Conservation (phyloP, 2,329 filamentous ascomycete genomes). For the Fusarium camptoceras region DNA sequence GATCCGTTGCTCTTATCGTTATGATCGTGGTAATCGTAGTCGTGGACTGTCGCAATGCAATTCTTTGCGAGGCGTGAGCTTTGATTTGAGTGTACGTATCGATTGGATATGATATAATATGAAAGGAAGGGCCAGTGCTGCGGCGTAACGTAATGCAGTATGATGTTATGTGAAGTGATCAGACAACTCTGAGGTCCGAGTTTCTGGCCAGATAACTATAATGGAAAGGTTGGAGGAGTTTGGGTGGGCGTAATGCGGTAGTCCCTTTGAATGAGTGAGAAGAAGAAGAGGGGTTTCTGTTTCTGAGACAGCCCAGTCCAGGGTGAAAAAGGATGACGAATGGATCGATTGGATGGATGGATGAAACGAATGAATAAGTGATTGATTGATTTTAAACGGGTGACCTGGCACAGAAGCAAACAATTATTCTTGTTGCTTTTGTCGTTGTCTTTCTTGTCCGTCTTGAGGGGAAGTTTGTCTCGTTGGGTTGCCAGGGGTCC, state of each 20-base stretch:
- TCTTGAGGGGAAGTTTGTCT: neutral
- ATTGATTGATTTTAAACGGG: slow-evolving; percentile 3
- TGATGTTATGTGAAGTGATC: slow-evolving; percentile 17
- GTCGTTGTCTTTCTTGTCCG: neutral
- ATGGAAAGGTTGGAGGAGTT: slow-evolving; percentile 1
- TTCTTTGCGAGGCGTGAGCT: neutral
- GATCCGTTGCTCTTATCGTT: slow-evolving; percentile 18
- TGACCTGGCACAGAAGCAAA: slow-evolving; percentile 36
- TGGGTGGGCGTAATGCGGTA: neutral
- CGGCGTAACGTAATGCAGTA: slow-evolving; percentile 24
- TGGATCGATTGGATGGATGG: slow-evolving; percentile 1
- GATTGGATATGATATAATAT: slow-evolving; percentile 8
- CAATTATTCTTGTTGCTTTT: slow-evolving; percentile 25
- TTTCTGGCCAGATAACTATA: slow-evolving; percentile 35
- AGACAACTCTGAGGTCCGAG: slow-evolving; percentile 6
- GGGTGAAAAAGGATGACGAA: slow-evolving; percentile 33
- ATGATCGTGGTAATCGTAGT: slow-evolving; percentile 28
- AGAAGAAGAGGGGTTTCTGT: slow-evolving; percentile 20
- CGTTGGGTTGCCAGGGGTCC: neutral
- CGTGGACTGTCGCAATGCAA: slow-evolving; percentile 26
- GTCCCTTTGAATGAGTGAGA: neutral
- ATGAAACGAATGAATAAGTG: slow-evolving; percentile 3
- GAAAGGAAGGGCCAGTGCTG: slow-evolving; percentile 12
- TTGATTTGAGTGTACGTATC: neutral
- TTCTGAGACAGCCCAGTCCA: slow-evolving; percentile 33